A percentile compares a stretch with the other conserved stretches of the same genome.
Conservation (phyloP, 805 yeast genomes). For the Candida odintsovae region DNA sequence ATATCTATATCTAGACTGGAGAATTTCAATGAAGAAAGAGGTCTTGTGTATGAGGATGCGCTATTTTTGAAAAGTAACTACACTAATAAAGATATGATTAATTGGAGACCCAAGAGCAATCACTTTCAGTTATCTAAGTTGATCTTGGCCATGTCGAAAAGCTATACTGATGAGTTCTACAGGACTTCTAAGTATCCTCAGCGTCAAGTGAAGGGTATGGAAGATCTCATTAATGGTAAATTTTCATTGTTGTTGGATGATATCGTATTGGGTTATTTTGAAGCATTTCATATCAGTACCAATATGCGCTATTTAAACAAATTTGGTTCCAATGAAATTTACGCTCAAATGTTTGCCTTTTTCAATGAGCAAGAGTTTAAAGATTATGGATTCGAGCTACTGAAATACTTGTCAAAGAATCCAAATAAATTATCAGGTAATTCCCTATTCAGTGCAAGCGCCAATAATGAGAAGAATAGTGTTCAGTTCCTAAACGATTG, state of each 20-base stretch:
- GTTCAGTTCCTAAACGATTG: background rate
- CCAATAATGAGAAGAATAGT: background rate
- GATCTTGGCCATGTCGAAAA: background rate
- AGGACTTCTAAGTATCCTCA: background rate
- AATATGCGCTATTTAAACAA: background rate
- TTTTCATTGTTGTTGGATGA: background rate
- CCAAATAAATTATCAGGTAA: background rate
- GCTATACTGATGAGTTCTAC: background rate
- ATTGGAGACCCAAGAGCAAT: background rate
- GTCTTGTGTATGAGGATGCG: background rate
- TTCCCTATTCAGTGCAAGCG: too few relatives aligned
- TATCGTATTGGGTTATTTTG: background rate
- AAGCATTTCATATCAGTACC: slow-evolving; percentile 1
- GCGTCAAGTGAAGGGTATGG: background rate
- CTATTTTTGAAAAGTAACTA: background rate
- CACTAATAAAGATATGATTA: background rate
- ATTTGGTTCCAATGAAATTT: background rate
- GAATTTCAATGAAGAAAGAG: background rate
- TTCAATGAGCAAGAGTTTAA: background rate
- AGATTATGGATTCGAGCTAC: background rate
- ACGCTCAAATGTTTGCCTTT: background rate
- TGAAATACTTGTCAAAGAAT: background rate
- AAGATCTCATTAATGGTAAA: background rate
- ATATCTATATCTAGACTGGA: background rate
- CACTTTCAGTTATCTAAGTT: background rate